Evolutionary conservation across 768 basidiomycete genomes (phyloP).

Genomic region (Suillus decipiens): DNA sequence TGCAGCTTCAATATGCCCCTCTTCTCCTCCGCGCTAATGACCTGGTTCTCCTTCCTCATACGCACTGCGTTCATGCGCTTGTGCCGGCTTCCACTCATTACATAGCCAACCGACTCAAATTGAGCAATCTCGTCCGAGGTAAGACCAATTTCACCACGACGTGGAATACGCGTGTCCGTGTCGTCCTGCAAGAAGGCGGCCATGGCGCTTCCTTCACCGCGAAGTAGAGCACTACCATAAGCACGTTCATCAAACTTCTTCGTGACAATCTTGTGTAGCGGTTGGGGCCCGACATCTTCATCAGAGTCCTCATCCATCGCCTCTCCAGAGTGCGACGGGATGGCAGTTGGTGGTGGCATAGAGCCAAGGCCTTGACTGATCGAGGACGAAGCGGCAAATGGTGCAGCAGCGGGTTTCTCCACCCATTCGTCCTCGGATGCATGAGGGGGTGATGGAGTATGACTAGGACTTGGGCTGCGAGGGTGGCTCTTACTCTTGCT

Average conservation of each 20-base stretch:
- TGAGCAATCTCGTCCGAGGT: constrained; percentile 83
- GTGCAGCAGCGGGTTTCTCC: constrained; percentile 47
- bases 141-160: constrained; percentile 97
- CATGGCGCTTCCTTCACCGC: constrained; percentile 98
- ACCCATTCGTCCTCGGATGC: constrained; percentile 60
- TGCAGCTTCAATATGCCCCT: constrained; percentile 93
- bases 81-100: constrained; percentile 96
- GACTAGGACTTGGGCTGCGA: constrained; percentile 35
- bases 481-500: constrained; percentile 36
- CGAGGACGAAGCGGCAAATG: constrained; percentile 26
- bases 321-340: constrained; percentile 18
- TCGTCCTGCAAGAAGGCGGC: constrained; percentile 92
- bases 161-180: constrained; percentile 85
- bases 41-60: constrained; percentile 99
- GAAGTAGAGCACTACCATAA: constrained; percentile 87
- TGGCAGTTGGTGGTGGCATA: constrained; percentile 26
- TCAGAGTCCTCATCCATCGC: constrained; percentile 49
- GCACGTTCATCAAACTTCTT: constrained; percentile 77
- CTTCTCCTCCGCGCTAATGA: constrained; percentile 99
- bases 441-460: constrained; percentile 29
- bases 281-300: constrained; percentile 80
- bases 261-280: constrained; percentile 46
- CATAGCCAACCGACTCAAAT: constrained; percentile 91
- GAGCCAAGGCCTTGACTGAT: constrained; percentile 18
- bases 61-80: constrained; percentile 98